phyloP scores from a whole-genome alignment of 148 eudicot species.

The Cornus suecica region DNA sequence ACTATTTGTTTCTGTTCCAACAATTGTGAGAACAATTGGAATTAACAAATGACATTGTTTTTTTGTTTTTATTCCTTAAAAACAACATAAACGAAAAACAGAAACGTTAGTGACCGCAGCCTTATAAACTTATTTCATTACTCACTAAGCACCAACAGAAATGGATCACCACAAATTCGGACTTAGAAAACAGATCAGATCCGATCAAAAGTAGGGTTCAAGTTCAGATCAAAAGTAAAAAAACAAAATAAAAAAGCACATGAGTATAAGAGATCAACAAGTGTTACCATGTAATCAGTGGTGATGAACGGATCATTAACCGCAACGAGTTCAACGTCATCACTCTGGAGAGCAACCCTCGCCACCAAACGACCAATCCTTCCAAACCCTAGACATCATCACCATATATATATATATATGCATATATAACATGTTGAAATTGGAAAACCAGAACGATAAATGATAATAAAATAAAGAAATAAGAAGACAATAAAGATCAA shows the following conservation, averaged over 20 bases:
- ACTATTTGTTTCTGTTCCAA: too few relatives aligned
- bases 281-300: conserved; percentile 63
- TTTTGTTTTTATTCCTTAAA: too few relatives aligned
- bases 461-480: neutral
- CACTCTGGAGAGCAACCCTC: conserved; percentile 58
- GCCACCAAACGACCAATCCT: conserved; percentile 74
- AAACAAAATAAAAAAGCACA: too few relatives aligned
- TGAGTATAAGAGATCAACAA: neutral
- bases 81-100: too few relatives aligned
- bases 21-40: too few relatives aligned
- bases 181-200: neutral
- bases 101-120: too few relatives aligned
- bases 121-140: too few relatives aligned
- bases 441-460: neutral
- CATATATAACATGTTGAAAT: neutral
- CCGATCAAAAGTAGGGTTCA: neutral
- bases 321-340: conserved; percentile 66
- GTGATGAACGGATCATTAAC: conserved; percentile 68
- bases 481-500: neutral
- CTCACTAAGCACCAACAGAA: neutral
- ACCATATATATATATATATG: too few relatives aligned
- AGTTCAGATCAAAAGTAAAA: too few relatives aligned
- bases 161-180: neutral
- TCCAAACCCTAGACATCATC: conserved; percentile 44
- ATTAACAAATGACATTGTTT: too few relatives aligned